Evolutionary conservation across 768 basidiomycete genomes (phyloP).

Genomic region (Suillus tomentosus): DNA sequence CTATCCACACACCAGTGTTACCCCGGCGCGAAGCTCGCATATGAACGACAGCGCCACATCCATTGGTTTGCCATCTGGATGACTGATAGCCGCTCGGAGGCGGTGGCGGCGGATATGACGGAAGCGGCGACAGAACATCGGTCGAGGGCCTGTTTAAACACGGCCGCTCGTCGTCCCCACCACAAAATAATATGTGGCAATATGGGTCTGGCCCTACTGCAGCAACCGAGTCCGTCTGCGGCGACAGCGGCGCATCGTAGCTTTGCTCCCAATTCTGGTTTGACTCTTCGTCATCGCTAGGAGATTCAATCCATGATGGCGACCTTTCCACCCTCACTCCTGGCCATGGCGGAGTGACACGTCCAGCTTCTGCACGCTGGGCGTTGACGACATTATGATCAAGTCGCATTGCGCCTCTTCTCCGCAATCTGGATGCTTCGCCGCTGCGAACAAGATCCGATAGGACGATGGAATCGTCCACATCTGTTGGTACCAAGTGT

Average conservation of each 20-base stretch:
- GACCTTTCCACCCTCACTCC: conserved; percentile 30
- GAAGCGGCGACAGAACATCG: conserved; percentile 40
- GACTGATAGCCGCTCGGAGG: conserved; percentile 23
- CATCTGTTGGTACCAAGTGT: conserved; percentile 42
- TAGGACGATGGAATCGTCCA: conserved; percentile 69
- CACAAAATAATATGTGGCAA: conserved; percentile 45
- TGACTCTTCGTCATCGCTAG: conserved; percentile 32
- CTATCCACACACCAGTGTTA: conserved; percentile 58
- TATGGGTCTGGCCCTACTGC: conserved; percentile 23
- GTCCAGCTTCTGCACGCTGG: conserved; percentile 32
- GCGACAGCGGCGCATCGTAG: conserved; percentile 29
- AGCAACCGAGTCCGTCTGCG: conserved; percentile 26
- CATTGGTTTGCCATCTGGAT: conserved; percentile 41
- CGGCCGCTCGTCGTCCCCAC: conserved; percentile 29
- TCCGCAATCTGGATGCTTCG: conserved; percentile 71
- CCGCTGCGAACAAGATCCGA: conserved; percentile 75
- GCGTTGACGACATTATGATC: conserved; percentile 41
- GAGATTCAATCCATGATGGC: conserved; percentile 37
- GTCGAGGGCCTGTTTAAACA: conserved; percentile 14
- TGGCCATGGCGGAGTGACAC: conserved; percentile 20
- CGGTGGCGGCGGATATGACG: conserved; percentile 34
- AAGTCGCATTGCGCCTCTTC: conserved; percentile 71
- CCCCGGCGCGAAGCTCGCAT: conserved; percentile 53
- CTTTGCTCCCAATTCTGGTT: conserved; percentile 37
- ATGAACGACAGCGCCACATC: conserved; percentile 67